Conservation (phyloP, 2,329 filamentous ascomycete species). For the Aspergillus pseudonomiae region DNA sequence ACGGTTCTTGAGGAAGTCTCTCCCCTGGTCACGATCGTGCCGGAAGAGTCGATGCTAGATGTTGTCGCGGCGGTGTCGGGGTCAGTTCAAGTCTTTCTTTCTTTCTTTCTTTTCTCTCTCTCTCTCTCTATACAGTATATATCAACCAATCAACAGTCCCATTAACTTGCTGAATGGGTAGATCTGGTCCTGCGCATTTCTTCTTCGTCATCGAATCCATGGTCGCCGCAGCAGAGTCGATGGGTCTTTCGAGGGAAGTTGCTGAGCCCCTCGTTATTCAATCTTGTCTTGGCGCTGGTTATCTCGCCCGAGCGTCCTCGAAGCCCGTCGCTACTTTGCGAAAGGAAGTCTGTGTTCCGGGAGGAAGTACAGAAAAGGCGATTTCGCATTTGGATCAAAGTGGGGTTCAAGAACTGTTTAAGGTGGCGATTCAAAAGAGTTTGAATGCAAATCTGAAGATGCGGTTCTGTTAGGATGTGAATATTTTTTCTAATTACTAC, state of each 20-base stretch:
- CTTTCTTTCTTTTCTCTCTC: background rate
- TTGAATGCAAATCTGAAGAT: constrained; percentile 1
- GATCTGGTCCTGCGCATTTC: constrained; percentile 4
- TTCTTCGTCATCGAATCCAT: constrained; percentile 1
- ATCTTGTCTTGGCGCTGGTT: constrained; percentile 1
- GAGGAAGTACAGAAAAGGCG: constrained; percentile 7
- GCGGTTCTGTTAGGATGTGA: background rate
- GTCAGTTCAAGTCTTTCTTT: background rate
- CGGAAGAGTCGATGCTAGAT: constrained; percentile 1
- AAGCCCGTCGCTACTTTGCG: background rate
- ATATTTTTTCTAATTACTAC: too few relatives aligned
- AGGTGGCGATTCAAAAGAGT: background rate
- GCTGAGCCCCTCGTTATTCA: background rate
- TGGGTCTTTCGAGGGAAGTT: background rate
- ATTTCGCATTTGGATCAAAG: constrained; percentile 4
- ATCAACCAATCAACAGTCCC: background rate
- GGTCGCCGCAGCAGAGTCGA: constrained; percentile 1
- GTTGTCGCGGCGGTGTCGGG: constrained; percentile 3
- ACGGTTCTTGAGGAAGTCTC: background rate
- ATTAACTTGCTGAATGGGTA: background rate
- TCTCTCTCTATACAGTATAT: background rate
- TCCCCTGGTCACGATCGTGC: background rate
- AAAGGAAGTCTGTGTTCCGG: constrained; percentile 6
- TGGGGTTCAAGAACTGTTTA: background rate
- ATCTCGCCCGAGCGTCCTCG: background rate